phyloP scores from a whole-genome alignment of 371 early-diverging fungal species.

The Syncephalastrum contaminatum region DNA sequence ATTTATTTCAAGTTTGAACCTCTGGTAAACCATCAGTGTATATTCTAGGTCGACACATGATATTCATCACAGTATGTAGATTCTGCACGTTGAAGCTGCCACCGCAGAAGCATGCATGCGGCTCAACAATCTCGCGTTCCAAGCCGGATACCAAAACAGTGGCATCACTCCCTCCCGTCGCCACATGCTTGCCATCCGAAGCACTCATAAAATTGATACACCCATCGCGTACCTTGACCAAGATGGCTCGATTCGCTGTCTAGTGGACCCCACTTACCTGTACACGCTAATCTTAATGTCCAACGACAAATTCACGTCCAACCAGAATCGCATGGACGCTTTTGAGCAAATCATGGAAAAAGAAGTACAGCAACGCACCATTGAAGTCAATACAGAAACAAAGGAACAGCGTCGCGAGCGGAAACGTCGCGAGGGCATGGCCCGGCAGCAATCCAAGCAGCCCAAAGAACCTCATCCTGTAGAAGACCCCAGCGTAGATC shows the following conservation, averaged over 20 bases:
- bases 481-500: too few relatives aligned
- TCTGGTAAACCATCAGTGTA: conserved; percentile 37
- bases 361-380: conserved; percentile 16
- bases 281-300: conserved; percentile 43
- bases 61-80: conserved; percentile 25
- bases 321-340: conserved; percentile 47
- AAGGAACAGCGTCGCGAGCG: conserved; percentile 60
- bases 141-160: conserved; percentile 63
- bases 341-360: conserved; percentile 41
- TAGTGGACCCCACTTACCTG: conserved; percentile 50
- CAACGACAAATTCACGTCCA: conserved; percentile 55
- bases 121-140: conserved; percentile 49
- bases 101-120: conserved; percentile 52
- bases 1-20: conserved; percentile 68
- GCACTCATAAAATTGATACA: conserved; percentile 60
- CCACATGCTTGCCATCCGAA: conserved; percentile 63
- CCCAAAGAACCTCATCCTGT: too few relatives aligned
- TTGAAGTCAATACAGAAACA: conserved; percentile 30
- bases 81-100: conserved; percentile 61
- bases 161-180: conserved; percentile 61
- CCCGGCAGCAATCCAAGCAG: conserved; percentile 9
- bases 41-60: neutral
- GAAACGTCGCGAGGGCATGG: conserved; percentile 52
- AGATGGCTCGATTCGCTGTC: conserved; percentile 34
- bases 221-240: conserved; percentile 56